phyloP scores from a whole-genome alignment of 768 basidiomycete species.

The Kwoniella dejecticola region DNA sequence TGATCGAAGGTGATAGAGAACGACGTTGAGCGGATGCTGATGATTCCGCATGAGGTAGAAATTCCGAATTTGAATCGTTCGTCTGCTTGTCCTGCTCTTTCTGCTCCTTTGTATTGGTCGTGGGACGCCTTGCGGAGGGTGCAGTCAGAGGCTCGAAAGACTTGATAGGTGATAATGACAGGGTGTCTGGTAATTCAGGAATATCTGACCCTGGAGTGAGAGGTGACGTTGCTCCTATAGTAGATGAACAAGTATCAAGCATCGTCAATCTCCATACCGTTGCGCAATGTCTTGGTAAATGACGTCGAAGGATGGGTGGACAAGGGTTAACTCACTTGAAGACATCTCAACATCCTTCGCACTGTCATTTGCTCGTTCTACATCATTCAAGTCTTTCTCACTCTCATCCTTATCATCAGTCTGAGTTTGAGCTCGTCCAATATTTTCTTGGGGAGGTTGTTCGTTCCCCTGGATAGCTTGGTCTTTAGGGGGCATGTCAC shows the following conservation, averaged over 20 bases:
- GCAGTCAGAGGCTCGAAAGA: not conserved
- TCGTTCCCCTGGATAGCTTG: too few relatives aligned
- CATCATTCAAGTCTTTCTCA: not conserved
- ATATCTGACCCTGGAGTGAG: conserved; percentile 29
- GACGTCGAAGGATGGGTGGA: not conserved
- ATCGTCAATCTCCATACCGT: too few relatives aligned
- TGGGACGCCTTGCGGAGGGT: not conserved
- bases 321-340: conserved; percentile 8
- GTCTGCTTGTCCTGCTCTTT: not conserved
- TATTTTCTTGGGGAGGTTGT: too few relatives aligned
- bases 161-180: conserved; percentile 4
- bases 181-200: conserved; percentile 32
- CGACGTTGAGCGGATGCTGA: conserved; percentile 16
- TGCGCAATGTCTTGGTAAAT: not conserved
- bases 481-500: not conserved
- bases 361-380: not conserved
- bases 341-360: conserved; percentile 9
- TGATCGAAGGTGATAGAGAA: not conserved
- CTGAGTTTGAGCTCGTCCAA: too few relatives aligned
- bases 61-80: too few relatives aligned
- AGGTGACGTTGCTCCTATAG: conserved; percentile 32
- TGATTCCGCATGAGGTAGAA: conserved; percentile 23
- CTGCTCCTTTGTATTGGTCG: not conserved
- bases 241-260: not conserved
- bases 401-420: not conserved